phyloP scores from a whole-genome alignment of 2,329 filamentous ascomycete species.

The Elsinoe necatrix region DNA sequence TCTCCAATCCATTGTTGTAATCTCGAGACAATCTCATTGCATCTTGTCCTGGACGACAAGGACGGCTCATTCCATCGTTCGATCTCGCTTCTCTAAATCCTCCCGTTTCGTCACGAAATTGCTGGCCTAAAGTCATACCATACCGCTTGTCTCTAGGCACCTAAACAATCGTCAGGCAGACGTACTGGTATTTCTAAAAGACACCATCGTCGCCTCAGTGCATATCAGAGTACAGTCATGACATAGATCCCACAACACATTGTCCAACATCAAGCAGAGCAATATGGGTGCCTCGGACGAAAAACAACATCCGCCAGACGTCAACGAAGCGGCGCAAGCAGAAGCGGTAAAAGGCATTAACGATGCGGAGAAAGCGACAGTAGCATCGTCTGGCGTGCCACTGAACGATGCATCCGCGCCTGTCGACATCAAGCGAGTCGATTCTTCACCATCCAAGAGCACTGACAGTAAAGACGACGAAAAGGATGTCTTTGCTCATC shows the following conservation, averaged over 20 bases:
- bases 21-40: neutral
- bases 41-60: neutral
- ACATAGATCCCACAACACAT: neutral
- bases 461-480: conserved; percentile 16
- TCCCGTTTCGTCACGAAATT: neutral
- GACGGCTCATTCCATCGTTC: neutral
- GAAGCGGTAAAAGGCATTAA: conserved; percentile 19
- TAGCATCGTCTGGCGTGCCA: conserved; percentile 3
- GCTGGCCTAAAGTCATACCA: neutral
- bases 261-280: conserved; percentile 20
- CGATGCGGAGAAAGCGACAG: conserved; percentile 9
- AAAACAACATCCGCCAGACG: neutral
- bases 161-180: neutral
- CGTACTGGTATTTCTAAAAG: neutral
- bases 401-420: neutral
- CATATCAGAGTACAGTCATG: neutral
- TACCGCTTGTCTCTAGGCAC: neutral
- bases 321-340: neutral
- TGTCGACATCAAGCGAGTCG: neutral
- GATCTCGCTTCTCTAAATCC: conserved; percentile 5
- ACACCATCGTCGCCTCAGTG: neutral
- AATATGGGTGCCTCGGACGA: conserved; percentile 6
- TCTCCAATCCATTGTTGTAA: neutral
- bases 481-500: conserved; percentile 29
- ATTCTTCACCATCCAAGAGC: conserved; percentile 3